phyloP scores from a whole-genome alignment of 371 early-diverging fungal species.

The Rhizopus delemar region DNA sequence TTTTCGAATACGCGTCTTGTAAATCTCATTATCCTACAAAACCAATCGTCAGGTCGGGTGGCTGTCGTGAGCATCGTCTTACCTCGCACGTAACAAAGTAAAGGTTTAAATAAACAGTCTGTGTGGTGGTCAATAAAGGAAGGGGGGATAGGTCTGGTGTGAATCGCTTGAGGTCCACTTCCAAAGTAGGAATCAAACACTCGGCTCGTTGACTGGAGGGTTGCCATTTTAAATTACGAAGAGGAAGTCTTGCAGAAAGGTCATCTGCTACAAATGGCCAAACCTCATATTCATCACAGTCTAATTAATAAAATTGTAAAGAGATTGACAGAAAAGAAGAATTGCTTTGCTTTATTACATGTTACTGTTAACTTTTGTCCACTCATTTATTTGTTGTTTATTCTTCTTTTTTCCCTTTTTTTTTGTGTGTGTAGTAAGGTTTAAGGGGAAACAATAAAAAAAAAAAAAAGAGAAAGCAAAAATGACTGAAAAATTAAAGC shows the following conservation, averaged over 20 bases:
- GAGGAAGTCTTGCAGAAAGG: constrained; percentile 74
- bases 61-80: constrained; percentile 6
- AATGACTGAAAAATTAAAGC: not conserved
- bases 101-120: constrained; percentile 75
- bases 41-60: too few relatives aligned
- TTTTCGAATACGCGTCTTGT: constrained; percentile 71
- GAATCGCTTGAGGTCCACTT: constrained; percentile 72
- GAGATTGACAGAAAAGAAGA: not conserved
- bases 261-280: constrained; percentile 77
- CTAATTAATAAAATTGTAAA: constrained; percentile 29
- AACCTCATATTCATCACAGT: constrained; percentile 75
- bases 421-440: too few relatives aligned
- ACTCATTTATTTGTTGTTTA: constrained; percentile 13
- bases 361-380: constrained; percentile 33
- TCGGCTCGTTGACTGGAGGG: constrained; percentile 69
- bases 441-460: not conserved
- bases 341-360: constrained; percentile 14
- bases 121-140: constrained; percentile 58
- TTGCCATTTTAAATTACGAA: constrained; percentile 84
- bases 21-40: constrained; percentile 77
- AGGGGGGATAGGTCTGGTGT: constrained; percentile 51
- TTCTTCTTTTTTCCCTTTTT: too few relatives aligned
- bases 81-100: constrained; percentile 85
- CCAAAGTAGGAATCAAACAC: constrained; percentile 62
- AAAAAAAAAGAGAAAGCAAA: not conserved